Conservation (phyloP, 2,329 filamentous ascomycete genomes). For the Fonsecaea pugnacius region DNA sequence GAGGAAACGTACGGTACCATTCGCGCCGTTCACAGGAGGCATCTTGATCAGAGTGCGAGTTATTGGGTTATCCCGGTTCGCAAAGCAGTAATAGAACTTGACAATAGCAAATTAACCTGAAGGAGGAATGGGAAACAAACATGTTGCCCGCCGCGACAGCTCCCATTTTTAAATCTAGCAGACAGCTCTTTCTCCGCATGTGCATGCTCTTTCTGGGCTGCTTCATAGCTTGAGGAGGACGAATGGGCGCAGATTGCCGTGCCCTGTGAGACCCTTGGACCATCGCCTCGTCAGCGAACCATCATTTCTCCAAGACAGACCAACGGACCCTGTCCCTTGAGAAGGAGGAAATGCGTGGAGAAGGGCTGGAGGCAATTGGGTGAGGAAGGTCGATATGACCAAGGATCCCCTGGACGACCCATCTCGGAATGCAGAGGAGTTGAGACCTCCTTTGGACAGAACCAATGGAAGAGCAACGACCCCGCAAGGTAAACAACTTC, state of each 20-base stretch:
- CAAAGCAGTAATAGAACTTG: not conserved
- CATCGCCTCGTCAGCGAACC: not conserved
- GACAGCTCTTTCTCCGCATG: not conserved
- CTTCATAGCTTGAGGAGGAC: not conserved
- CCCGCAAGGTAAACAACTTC: constrained; percentile 14
- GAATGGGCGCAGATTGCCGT: not conserved
- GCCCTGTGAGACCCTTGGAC: not conserved
- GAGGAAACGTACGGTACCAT: constrained; percentile 15
- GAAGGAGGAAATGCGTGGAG: not conserved
- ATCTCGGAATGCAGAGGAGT: constrained; percentile 10
- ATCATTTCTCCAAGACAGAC: not conserved
- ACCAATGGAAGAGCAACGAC: constrained; percentile 6
- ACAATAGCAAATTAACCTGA: not conserved
- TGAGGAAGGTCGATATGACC: not conserved
- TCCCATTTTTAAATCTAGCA: not conserved
- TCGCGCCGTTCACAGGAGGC: constrained; percentile 22
- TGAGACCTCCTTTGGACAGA: constrained; percentile 12
- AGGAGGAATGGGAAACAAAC: not conserved
- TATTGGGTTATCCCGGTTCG: not conserved
- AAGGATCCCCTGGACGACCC: not conserved
- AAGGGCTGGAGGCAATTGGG: not conserved
- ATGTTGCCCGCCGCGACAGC: not conserved
- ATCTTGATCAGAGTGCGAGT: constrained; percentile 13
- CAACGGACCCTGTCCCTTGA: not conserved
- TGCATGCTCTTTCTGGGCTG: not conserved